Base-by-base conservation (phyloP, 768 basidiomycete species). In the Suillus weaverae region DNA sequence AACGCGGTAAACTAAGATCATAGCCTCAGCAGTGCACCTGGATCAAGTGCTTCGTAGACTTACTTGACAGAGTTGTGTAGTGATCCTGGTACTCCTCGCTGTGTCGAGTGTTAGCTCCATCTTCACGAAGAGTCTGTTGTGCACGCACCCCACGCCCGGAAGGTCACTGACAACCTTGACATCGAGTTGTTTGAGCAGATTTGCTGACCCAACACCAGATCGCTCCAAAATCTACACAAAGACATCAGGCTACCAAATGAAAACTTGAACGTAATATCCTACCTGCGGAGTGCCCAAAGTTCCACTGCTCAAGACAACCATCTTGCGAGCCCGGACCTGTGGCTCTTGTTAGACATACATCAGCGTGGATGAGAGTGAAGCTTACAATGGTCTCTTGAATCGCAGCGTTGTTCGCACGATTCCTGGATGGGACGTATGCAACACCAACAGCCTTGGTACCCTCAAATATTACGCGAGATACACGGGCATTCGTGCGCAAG, bases 21-120 rank as follows among this genome's bases (percentile, higher is more conserved):
- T 7, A 30, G 71, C 30, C 38, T 63, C n/a, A 22, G 36, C 38
- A 22, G 4, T n/a, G 30, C 35, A 18, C 18, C 13, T 9, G 10
- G 8, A 50, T 60, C 14, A 3, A 59, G 44, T 56, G 30, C 13
- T 53, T 43, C 2, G 14, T 22, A 33, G 13, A 73, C 84, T 62
- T 68, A 88, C 87, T 74, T 1, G 86, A 85, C 38, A 89, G 80
- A 1, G 88, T 90, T 13, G 88, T 89, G 73, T 89, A 90, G 70
- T 90, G 89, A 70, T 89, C 89, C 73, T 89, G 88, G 74, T 90
- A 90, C 73, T 90, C 76, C 73, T 89, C 87, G 53, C 88, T 87
- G 63, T 56, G 41, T 55, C 16, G 33, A 6, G 50, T 18, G 38
- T 69, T 53, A 64, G 60, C 43, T 11, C 14, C 20, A 43, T 22